Conservation (phyloP, 2,329 filamentous ascomycete species). For the Paraphoma sp. region DNA sequence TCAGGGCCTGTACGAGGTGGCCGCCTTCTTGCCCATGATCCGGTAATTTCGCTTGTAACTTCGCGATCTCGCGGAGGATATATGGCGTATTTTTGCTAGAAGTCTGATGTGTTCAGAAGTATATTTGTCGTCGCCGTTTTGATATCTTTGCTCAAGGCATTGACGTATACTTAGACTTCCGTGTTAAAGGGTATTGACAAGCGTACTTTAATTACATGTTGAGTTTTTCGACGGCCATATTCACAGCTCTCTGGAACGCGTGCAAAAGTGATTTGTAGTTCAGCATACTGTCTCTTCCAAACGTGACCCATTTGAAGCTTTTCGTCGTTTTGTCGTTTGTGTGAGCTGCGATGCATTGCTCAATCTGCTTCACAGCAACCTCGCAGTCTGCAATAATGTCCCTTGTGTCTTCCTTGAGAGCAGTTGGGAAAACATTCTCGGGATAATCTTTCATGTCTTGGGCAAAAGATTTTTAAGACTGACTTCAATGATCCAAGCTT, state of each 20-base stretch:
- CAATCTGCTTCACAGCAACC: background rate
- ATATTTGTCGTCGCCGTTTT: background rate
- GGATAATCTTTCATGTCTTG: slow-evolving; percentile 3
- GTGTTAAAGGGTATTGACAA: background rate
- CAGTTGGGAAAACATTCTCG: background rate
- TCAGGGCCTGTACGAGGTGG: too few relatives aligned
- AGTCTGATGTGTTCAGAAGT: background rate
- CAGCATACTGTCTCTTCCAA: background rate
- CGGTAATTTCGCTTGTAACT: background rate
- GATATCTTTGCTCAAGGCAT: background rate
- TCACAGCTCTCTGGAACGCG: background rate
- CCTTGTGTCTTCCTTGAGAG: background rate
- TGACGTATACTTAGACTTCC: background rate
- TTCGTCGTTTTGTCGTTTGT: background rate
- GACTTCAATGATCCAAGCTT: slow-evolving; percentile 9
- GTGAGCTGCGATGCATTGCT: background rate
- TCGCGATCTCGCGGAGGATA: background rate
- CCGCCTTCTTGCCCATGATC: background rate
- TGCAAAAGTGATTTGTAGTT: background rate
- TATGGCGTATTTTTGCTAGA: background rate
- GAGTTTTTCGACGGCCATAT: background rate
- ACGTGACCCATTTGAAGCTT: background rate
- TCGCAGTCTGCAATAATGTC: slow-evolving; percentile 1
- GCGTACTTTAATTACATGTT: background rate
- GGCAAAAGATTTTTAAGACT: slow-evolving; percentile 7